These are phyloP conservation scores for Rhodotorula sp. DNA, from an alignment of 1,284 basidiomycete species.

Conservation along the genomic window DNA sequence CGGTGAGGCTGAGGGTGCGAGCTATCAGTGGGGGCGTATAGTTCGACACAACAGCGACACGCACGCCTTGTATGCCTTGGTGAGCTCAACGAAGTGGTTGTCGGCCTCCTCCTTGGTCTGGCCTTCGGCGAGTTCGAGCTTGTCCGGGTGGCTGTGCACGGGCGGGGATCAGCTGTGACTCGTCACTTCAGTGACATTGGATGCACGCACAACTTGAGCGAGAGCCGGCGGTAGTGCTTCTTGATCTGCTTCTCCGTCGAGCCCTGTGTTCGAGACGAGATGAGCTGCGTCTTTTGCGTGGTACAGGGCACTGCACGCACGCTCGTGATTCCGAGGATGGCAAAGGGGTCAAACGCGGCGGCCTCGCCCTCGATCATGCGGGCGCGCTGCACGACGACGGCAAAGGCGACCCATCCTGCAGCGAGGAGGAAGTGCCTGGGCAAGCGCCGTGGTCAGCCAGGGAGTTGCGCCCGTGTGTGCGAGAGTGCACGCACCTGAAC, in stretches of 20 bases:
- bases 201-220: conserved; percentile 72
- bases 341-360: conserved; percentile 89
- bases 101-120: conserved; percentile 88
- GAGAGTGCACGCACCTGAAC: conserved; percentile 10
- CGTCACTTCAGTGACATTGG: accelerated
- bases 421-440: conserved; percentile 46
- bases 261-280: conserved; percentile 53
- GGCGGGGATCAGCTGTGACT: not conserved
- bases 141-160: conserved; percentile 84
- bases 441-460: not conserved
- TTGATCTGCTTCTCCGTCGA: conserved; percentile 88
- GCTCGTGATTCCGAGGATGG: conserved; percentile 80
- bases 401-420: conserved; percentile 52
- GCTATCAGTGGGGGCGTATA: too few species aligned
- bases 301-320: conserved; percentile 52
- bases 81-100: conserved; percentile 85
- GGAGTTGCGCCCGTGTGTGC: not conserved
- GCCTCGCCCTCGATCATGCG: conserved; percentile 54
- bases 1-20: conserved; percentile 69
- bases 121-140: conserved; percentile 76
- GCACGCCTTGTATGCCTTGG: conserved; percentile 96
- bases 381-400: conserved; percentile 47
- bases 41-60: conserved; percentile 42
- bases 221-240: conserved; percentile 93
- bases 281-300: too few species aligned